Base-by-base conservation (phyloP, 225 moss, liverwort and hornwort species). In the Lunularia cruciata region DNA sequence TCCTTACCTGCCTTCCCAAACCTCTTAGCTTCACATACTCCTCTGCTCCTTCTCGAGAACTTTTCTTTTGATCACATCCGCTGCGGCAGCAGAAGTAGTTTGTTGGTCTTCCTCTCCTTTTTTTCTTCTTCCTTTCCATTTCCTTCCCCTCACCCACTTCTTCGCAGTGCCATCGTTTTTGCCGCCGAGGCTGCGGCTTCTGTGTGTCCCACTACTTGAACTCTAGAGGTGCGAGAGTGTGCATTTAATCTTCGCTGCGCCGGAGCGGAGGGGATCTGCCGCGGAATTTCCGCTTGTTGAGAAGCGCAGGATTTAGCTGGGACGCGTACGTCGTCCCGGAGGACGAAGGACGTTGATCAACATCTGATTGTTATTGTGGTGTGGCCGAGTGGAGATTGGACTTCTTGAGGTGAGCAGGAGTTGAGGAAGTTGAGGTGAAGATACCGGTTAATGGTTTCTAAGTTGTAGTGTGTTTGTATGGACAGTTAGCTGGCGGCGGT, bases 401-500 rank as follows among this genome's bases (percentile, higher is more conserved):
- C 31, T 65, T 65, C 65, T 48, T 46, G 46, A 65, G 65, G 65
- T 65, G 65, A 65, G 65, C 31, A 53, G 42, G 18, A 23, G 52
- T 20, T 30, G 15, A 18, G 45, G 47, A 23, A 22, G 20, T 25
- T 9, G 39, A 27, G 30, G 42, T 22, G 23, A 20, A 27, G 30
- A 25, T 22, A 10, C 36, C 33, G 60, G 60, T 60, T n/a, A n/a
- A n/a, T n/a, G n/a, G n/a, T 27, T 38, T 60, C 8, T 60, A 19
- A 5, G 57, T 57, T 57, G 1, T 51, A 30, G 57, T 57, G 32
- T 28, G 22, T 36, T n/a, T 60, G 38, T 25, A 40, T 61, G 36
- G 39, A 35, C 37, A 61, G 61, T 40, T 61, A 61, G 61, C 61
- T 42, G 61, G 61, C 26, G 25, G 42, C 61, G 11, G 16, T 5